These are phyloP conservation scores for Fomitopsis serialis DNA, from an alignment of 768 basidiomycete species.

Conservation along the genomic window DNA sequence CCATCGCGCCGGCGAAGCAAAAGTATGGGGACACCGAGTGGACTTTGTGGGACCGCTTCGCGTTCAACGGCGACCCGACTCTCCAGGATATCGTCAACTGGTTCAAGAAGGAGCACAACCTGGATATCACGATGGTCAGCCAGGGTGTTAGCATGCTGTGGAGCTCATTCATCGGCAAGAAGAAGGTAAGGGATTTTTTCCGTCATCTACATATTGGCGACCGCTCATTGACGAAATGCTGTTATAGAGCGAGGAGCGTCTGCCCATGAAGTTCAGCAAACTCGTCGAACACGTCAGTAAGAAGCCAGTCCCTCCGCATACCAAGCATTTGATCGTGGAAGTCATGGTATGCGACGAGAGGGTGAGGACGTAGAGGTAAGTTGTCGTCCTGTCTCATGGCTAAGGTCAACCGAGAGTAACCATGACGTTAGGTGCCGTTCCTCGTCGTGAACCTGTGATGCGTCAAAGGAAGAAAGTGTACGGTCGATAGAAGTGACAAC, in stretches of 20 bases:
- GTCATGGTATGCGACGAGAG: conserved; percentile 90
- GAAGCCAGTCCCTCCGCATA: conserved; percentile 83
- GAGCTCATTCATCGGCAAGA: conserved; percentile 89
- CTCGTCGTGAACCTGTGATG: conserved; percentile 61
- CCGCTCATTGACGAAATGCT: too few relatives aligned
- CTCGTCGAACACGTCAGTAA: conserved; percentile 93
- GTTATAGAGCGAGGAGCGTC: conserved; percentile 76
- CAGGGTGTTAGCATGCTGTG: conserved; percentile 98
- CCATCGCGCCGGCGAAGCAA: conserved; percentile 81
- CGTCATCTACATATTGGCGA: too few relatives aligned
- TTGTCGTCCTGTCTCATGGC: neutral
- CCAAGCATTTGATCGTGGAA: conserved; percentile 84
- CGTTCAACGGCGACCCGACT: conserved; percentile 85
- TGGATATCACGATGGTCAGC: conserved; percentile 93
- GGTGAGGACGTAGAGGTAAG: conserved; percentile 92
- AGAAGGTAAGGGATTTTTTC: conserved; percentile 61
- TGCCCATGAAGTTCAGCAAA: conserved; percentile 85
- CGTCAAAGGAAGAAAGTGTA: neutral
- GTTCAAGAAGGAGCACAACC: conserved; percentile 80
- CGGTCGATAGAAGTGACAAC: neutral
- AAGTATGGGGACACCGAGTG: conserved; percentile 89
- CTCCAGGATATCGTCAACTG: conserved; percentile 77
- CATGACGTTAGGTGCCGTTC: conserved; percentile 63
- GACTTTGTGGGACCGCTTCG: conserved; percentile 98
- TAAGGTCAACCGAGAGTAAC: conserved; percentile 3